Evolutionary conservation across 2,329 filamentous ascomycete genomes (phyloP), one percentile per base, ranked within the genome.

Genomic region (Botrytis medusae): DNA sequence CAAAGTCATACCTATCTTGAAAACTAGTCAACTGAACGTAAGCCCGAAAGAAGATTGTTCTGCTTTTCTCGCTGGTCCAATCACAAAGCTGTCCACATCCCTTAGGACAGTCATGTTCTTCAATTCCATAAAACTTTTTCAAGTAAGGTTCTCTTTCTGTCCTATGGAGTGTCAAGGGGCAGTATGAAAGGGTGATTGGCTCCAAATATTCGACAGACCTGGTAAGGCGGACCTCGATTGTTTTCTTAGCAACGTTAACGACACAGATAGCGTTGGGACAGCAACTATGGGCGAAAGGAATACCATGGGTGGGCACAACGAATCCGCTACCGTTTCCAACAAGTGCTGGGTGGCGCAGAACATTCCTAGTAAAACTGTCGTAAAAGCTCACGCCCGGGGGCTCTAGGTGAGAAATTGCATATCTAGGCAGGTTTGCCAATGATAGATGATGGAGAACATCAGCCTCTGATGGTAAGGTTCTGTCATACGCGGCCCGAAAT

Each of bases 61-160:
- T 63, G 29, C 14, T 29, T 12, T 0, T 1, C 25, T 20, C 60
- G 25, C 25, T 18, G 8, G 7, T 0, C 20, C 5, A 0, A 6
- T 60, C 22, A 34, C 4, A 6, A 5, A 18, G 18, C 9, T 10
- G 14, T 14, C 14, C 2, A 42, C 37, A 63, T 2, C 2, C 6
- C 25, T 2, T 20, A 42, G 12, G 25, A 16, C 60, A 20, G 1
- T 16, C 18, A 9, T 42, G 25, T 29, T 29, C 14, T 44, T 29
- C 2, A 42, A 63, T 42, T 18, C 25, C 25, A 63, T n/a, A 18
- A 8, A n/a, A 42, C 8, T 16, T 2, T n/a, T 29, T 8, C 25
- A 63, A 20, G n/a, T 42, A 63, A 18, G 12, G 18, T 8, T 29
- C 3, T 42, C 40, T 18, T 22, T 34, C 6, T 34, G 5, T 12